Evolutionary conservation across 306 rosid genomes (phyloP), one percentile per base, ranked within the genome.

Genomic region (Cucurbita moschata): DNA sequence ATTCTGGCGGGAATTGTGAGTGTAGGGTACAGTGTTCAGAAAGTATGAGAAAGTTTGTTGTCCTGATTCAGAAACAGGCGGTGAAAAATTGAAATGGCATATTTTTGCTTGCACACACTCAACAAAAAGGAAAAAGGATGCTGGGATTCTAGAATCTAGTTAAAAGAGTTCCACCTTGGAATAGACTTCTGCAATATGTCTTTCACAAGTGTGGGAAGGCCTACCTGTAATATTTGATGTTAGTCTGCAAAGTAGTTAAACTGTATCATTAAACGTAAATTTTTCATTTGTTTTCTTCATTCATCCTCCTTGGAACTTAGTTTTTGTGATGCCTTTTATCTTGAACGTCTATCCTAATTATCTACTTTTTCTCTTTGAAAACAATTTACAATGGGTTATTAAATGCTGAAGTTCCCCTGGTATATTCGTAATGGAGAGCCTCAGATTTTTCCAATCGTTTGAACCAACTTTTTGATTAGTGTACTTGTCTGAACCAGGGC

Each of bases 401-500:
- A 16, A 62, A 16, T 30, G 23, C 23, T 21, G 23, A 21, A 21
- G 23, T 21, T 21, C 23, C 23, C 26, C 26, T 26, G 26, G 26
- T 26, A 26, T 26, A 26, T 26, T 26, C 26, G 2, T 26, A 16
- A 19, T 42, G 52, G 47, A 40, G 37, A 18, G 68, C 23, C 12
- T 38, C 47, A 39, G 38, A n/a, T 16, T 38, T 62, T 16, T 62
- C 14, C 69, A 62, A 38, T 2, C 49, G 26, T 39, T 38, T 40
- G 44, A 60, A 39, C 49, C 69, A 39, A 44, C 52, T 43, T 66
- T 37, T 39, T 66, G 54, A 66, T 43, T 43, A 18, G 21, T 66
- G 72, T 42, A 66, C 37, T 44, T 44, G 38, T 65, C 55, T 76
- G 55, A 18, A 64, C 77, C 61, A 90, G 97, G 97, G 55, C 86